Evolutionary conservation across 805 yeast genomes (phyloP), one percentile per base, ranked within the genome.

Genomic region (Saccharomycopsis fibuligera): DNA sequence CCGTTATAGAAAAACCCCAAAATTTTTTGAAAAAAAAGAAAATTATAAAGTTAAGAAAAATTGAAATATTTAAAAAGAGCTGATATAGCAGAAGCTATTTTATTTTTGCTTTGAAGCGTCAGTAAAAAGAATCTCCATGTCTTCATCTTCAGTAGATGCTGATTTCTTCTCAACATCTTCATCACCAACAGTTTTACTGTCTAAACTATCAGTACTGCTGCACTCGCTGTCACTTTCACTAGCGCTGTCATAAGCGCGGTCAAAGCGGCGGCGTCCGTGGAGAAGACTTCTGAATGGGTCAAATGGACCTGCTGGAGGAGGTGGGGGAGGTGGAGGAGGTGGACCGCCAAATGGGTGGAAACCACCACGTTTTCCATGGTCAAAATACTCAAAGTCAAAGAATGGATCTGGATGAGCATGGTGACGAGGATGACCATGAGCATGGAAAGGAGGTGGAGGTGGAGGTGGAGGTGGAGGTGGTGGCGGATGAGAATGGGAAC

Each of bases 391-490:
- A 30, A 30, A 30, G n/a, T n/a, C 35, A 14, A n/a, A n/a, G 12
- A n/a, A n/a, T 14, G 33, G 22, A 29, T 29, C 17, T 35, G 25
- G 19, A 19, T 12, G 22, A 38, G 41, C 27, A 41, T 30, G 4
- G 30, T 23, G 30, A 10, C 22, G 17, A 19, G n/a, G 21, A 16
- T 43, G 46, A 21, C 23, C 16, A 36, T 4, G 16, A 30, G 35
- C 14, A 31, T 33, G 30, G 17, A 19, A 29, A 16, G 36, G 35
- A 30, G 24, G 25, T 14, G 33, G 21, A 16, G 45, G 42, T 16
- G 45, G 10, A 21, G 45, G 42, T 19, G 43, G 22, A 16, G 43
- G 37, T 6, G 37, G 17, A 16, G 17, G 17, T 35, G 37, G 37
- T n/a, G n/a, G n/a, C n/a, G n/a, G n/a, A n/a, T n/a, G n/a, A n/a